These are phyloP conservation scores for Leishmania aethiopica DNA, from an alignment of 208 protist species.

Conservation along the genomic window DNA sequence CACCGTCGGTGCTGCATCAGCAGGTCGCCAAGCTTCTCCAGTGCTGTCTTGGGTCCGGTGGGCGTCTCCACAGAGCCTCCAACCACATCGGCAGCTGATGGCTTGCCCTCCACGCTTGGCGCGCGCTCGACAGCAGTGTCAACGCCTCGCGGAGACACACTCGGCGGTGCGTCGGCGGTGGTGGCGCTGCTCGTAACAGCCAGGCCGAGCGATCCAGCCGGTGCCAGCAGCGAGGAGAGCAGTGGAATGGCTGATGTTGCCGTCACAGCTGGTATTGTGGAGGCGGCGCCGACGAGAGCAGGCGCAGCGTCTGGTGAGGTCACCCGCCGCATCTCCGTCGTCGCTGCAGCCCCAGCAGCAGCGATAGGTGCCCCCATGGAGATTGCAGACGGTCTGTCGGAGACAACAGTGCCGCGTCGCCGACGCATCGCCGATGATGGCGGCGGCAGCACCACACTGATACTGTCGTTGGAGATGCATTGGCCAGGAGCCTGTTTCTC, in stretches of 20 bases:
- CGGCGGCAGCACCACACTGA: background rate
- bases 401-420: slow-evolving; percentile 19
- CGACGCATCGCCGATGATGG: background rate
- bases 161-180: background rate
- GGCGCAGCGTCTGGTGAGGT: background rate
- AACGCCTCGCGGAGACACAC: background rate
- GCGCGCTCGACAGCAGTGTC: background rate
- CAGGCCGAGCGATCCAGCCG: slow-evolving; percentile 9
- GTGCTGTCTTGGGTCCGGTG: background rate
- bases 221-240: slow-evolving; percentile 9
- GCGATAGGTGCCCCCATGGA: background rate
- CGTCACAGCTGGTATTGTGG: background rate
- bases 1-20: background rate
- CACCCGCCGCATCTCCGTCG: background rate
- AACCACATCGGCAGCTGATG: background rate
- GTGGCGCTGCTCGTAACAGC: background rate
- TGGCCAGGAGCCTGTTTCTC: background rate
- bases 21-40: background rate
- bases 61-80: background rate
- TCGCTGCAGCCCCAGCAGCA: background rate
- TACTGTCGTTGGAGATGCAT: background rate
- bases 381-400: background rate
- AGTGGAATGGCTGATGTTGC: background rate
- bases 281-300: background rate
- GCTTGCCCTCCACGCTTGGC: background rate